These are phyloP conservation scores for Annulohypoxylon maeteangense DNA, from an alignment of 495 filamentous ascomycete genomes.

Conservation along the genomic window DNA sequence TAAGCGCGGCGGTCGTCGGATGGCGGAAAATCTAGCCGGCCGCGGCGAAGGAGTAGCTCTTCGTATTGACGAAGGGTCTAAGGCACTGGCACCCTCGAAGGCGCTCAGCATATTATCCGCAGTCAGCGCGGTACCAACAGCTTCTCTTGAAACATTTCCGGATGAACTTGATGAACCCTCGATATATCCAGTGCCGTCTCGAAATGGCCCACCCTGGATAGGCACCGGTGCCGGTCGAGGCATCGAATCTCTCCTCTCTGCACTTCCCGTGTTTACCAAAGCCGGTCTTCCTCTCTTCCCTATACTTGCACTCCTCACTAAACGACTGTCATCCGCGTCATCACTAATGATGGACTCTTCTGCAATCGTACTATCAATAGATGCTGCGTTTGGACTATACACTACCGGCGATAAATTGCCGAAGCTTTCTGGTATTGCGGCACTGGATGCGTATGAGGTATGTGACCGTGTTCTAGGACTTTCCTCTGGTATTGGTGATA, in stretches of 20 bases:
- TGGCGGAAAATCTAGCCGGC: constrained; percentile 59
- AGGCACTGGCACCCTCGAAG: constrained; percentile 56
- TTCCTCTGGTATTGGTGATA: constrained; percentile 92
- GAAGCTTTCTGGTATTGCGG: constrained; percentile 80
- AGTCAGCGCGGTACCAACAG: constrained; percentile 45
- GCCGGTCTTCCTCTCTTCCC: constrained; percentile 79
- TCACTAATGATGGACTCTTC: constrained; percentile 64
- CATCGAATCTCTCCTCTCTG: constrained; percentile 41
- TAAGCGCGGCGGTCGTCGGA: constrained; percentile 75
- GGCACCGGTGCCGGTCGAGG: constrained; percentile 49
- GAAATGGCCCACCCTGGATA: constrained; percentile 50
- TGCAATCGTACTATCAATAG: constrained; percentile 58
- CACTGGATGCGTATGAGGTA: constrained; percentile 83
- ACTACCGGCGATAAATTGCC: constrained; percentile 53
- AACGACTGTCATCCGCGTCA: constrained; percentile 66
- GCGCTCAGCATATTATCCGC: constrained; percentile 57
- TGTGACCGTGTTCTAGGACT: constrained; percentile 67
- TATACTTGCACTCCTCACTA: constrained; percentile 82
- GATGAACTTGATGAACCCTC: constrained; percentile 57
- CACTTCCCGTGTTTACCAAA: constrained; percentile 66
- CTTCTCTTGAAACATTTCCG: constrained; percentile 38
- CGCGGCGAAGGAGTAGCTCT: constrained; percentile 52
- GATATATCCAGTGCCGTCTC: constrained; percentile 56
- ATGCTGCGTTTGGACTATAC: constrained; percentile 56
- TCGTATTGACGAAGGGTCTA: constrained; percentile 48